Evolutionary conservation across 352 stramenopile species (phyloP).

Genomic region (Phytophthora boehmeriae): DNA sequence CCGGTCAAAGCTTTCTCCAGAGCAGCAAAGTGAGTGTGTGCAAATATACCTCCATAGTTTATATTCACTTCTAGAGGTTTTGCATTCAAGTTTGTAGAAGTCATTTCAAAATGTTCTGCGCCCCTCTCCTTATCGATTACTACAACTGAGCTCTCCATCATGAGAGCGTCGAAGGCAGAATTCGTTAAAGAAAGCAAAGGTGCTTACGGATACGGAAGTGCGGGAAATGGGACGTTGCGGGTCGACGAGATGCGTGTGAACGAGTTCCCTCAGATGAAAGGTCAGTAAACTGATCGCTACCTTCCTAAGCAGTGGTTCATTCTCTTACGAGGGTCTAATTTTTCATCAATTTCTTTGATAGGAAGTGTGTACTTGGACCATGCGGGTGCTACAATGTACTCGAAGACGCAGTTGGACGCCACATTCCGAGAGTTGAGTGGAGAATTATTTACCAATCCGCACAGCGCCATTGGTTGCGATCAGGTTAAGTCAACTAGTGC

Average conservation of each 20-base stretch:
- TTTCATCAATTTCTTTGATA: conserved; percentile 3
- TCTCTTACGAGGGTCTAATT: neutral
- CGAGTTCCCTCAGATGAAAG: conserved; percentile 54
- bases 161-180: conserved; percentile 24
- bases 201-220: conserved; percentile 37
- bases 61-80: too few species aligned
- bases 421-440: conserved; percentile 53
- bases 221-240: conserved; percentile 16
- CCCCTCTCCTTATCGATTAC: neutral
- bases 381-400: conserved; percentile 83
- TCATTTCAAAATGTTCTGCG: too few species aligned
- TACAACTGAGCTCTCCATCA: conserved; percentile 4
- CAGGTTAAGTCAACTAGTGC: conserved; percentile 46
- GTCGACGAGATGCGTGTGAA: conserved; percentile 49
- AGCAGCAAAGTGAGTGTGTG: neutral
- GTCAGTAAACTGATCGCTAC: conserved; percentile 8
- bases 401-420: conserved; percentile 60
- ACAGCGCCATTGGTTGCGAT: conserved; percentile 40
- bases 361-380: conserved; percentile 83
- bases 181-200: conserved; percentile 34
- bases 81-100: conserved; percentile 27
- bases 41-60: too few species aligned
- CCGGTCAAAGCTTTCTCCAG: conserved; percentile 53
- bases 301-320: neutral
- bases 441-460: conserved; percentile 69